Percentiles rank a stretch among this genome's conserved stretches.
Conservation (phyloP, 2,329 filamentous ascomycete genomes). For the Apiospora hydei region DNA sequence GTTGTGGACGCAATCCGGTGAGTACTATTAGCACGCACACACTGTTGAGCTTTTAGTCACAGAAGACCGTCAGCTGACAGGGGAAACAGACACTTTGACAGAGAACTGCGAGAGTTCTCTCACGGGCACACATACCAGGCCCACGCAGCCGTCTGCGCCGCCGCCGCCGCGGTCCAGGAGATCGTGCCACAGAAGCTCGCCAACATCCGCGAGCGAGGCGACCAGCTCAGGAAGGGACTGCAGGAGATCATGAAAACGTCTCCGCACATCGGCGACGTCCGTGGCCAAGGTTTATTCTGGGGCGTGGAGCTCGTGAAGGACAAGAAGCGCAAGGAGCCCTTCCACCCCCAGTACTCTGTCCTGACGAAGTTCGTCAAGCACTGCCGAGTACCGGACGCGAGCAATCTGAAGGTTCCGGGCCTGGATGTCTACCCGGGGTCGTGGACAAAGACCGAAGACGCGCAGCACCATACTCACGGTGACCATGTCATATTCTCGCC, state of each 20-base stretch:
- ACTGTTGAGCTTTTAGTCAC: no score
- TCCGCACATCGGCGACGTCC: background rate
- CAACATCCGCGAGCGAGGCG: background rate
- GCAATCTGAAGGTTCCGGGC: no score
- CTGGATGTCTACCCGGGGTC: no score
- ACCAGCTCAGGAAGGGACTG: background rate
- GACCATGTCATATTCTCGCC: no score
- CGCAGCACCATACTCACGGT: no score
- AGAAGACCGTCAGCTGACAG: no score
- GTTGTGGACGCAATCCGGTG: background rate
- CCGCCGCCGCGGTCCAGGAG: background rate
- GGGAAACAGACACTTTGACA: background rate
- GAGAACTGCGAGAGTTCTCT: background rate
- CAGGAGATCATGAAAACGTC: background rate
- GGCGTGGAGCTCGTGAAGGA: background rate
- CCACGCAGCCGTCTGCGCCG: background rate
- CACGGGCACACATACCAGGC: conserved; percentile 12
- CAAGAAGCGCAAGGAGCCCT: background rate
- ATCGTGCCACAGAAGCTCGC: background rate
- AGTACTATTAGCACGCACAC: background rate
- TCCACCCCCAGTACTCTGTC: background rate
- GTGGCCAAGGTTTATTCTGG: background rate
- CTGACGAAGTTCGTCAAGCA: background rate
- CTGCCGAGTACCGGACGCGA: no score
- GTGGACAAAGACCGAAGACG: no score